Percentiles rank a stretch among this genome's conserved stretches.
Evolutionary conservation across 768 basidiomycete genomes (phyloP).

Genomic region (Mycena capillaripes): DNA sequence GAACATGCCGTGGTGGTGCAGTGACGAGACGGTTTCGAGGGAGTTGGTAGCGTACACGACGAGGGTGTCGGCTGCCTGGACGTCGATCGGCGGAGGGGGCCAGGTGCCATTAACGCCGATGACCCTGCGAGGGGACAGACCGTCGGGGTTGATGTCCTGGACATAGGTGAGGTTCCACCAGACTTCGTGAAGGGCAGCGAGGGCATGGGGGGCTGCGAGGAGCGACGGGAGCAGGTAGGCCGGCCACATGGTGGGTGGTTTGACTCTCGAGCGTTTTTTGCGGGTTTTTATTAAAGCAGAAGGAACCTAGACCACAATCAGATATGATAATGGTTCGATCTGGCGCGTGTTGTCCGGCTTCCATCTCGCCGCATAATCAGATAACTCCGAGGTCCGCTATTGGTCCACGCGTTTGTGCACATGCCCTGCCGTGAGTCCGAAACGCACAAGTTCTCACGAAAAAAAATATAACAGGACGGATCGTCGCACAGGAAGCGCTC

Average conservation of each 20-base stretch:
- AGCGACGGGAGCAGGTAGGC: slow-evolving; percentile 48
- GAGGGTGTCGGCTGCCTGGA: slow-evolving; percentile 79
- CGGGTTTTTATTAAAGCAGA: not conserved
- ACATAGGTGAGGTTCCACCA: slow-evolving; percentile 97
- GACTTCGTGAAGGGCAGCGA: slow-evolving; percentile 77
- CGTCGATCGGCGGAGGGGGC: slow-evolving; percentile 92
- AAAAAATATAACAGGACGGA: not conserved
- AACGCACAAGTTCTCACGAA: not conserved
- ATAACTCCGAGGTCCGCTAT: not conserved
- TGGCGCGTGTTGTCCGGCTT: too few relatives aligned
- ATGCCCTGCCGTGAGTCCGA: not conserved
- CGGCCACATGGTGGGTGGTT: slow-evolving; percentile 38
- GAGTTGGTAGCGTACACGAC: slow-evolving; percentile 84
- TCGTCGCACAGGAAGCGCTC: not conserved
- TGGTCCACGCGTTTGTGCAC: not conserved
- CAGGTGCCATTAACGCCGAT: slow-evolving; percentile 94
- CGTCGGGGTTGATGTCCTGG: slow-evolving; percentile 85
- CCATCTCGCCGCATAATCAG: not conserved
- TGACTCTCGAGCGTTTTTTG: not conserved
- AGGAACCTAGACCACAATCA: not conserved
- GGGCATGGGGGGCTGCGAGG: slow-evolving; percentile 52
- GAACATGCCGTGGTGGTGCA: slow-evolving; percentile 97
- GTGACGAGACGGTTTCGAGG: slow-evolving; percentile 72
- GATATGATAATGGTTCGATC: too few relatives aligned
- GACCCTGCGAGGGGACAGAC: slow-evolving; percentile 79